These are phyloP conservation scores for Ceratobasidium theobromae DNA, from an alignment of 1,284 basidiomycete species.

Conservation along the genomic window DNA sequence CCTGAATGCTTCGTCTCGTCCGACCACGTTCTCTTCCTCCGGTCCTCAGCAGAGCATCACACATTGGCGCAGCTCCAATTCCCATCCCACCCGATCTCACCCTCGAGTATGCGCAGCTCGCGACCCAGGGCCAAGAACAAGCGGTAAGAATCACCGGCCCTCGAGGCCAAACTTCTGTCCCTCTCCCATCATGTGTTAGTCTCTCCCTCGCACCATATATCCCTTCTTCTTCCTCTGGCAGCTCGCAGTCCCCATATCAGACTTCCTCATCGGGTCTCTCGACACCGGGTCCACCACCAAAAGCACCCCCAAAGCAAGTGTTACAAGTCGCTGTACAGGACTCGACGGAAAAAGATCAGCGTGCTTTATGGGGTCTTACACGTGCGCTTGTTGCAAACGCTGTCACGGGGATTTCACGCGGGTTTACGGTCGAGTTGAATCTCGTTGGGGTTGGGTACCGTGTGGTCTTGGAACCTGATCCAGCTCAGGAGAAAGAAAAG, in stretches of 20 bases:
- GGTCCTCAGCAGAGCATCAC: conserved; percentile 52
- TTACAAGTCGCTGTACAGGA: conserved; percentile 66
- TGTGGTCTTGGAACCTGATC: conserved; percentile 83
- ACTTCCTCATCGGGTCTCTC: conserved; percentile 14
- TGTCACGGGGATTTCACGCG: conserved; percentile 84
- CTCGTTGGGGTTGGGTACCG: conserved; percentile 97
- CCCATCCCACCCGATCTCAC: conserved; percentile 66
- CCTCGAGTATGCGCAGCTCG: conserved; percentile 47
- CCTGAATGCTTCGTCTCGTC: conserved; percentile 11
- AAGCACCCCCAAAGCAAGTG: conserved; percentile 9
- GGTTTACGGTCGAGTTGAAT: conserved; percentile 79
- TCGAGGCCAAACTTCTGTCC: conserved; percentile 67
- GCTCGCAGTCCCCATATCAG: background rate
- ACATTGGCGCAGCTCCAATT: conserved; percentile 83
- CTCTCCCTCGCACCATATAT: conserved; percentile 31
- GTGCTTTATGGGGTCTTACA: conserved; percentile 91
- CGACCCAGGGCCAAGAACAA: too few relatives aligned
- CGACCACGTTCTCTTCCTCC: conserved; percentile 47
- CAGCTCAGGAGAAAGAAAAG: conserved; percentile 51
- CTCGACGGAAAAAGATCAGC: conserved; percentile 70
- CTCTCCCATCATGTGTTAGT: conserved; percentile 32
- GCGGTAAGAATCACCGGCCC: conserved; percentile 71
- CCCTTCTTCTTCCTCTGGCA: background rate
- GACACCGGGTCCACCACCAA: conserved; percentile 16
- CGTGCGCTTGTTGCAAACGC: conserved; percentile 89